Evolutionary conservation across 2,329 filamentous ascomycete species (phyloP).

Genomic region (Exophiala calicioides): DNA sequence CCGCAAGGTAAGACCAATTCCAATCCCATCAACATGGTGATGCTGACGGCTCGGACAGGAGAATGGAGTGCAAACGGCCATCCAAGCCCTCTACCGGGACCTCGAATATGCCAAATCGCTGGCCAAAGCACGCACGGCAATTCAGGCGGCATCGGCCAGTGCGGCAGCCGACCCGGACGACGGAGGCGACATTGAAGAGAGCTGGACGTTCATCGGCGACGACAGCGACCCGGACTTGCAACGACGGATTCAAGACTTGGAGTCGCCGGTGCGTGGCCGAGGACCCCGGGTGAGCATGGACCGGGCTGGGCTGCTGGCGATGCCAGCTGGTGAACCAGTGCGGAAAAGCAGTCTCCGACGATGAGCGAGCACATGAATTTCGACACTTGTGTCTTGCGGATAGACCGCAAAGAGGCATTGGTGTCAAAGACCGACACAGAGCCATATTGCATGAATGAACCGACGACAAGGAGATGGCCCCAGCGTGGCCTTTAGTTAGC

Average conservation of each 20-base stretch:
- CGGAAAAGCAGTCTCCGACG: conserved; percentile 19
- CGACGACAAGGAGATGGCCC: too few relatives aligned
- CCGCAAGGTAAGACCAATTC: conserved; percentile 65
- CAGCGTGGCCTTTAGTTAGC: too few relatives aligned
- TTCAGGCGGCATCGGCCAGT: conserved; percentile 30
- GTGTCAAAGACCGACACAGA: too few relatives aligned
- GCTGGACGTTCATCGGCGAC: conserved; percentile 85
- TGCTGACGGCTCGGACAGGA: conserved; percentile 57
- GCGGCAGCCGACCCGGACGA: conserved; percentile 38
- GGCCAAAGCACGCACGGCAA: conserved; percentile 61
- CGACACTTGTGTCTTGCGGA: conserved; percentile 1
- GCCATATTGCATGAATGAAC: too few relatives aligned
- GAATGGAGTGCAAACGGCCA: conserved; percentile 83
- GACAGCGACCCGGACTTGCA: conserved; percentile 51
- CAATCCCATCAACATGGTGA: conserved; percentile 12
- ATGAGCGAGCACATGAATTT: conserved; percentile 4
- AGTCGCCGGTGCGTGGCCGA: conserved; percentile 16
- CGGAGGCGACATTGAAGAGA: conserved; percentile 67
- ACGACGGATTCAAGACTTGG: conserved; percentile 37
- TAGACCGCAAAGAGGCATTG: not conserved
- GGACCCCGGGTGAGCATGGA: conserved; percentile 23
- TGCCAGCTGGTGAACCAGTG: conserved; percentile 25
- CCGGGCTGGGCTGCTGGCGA: conserved; percentile 12
- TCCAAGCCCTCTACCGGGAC: conserved; percentile 91
- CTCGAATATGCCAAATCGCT: conserved; percentile 87